phyloP scores from a whole-genome alignment of 2,329 filamentous ascomycete species.

The Cladosporium sp. region DNA sequence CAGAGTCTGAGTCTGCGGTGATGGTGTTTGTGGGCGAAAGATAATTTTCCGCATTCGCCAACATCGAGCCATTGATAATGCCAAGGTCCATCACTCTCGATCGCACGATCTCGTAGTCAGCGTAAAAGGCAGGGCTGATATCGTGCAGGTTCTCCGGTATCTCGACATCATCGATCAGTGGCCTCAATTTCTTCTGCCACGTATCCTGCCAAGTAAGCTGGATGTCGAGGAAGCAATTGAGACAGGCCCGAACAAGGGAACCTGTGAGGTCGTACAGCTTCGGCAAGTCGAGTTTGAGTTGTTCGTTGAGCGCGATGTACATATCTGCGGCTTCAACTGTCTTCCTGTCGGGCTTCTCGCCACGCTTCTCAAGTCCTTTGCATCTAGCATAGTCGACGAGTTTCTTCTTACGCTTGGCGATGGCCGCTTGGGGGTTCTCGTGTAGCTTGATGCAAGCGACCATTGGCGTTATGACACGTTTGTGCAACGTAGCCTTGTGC shows the following conservation, averaged over 20 bases:
- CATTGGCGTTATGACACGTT: conserved; percentile 81
- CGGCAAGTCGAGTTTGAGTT: conserved; percentile 86
- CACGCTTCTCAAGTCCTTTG: conserved; percentile 69
- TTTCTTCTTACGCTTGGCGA: conserved; percentile 93
- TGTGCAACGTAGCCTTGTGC: conserved; percentile 69
- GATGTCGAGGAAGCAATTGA: conserved; percentile 78
- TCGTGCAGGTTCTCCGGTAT: conserved; percentile 65
- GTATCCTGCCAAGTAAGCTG: conserved; percentile 79
- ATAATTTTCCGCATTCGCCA: conserved; percentile 58
- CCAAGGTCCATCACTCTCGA: conserved; percentile 66
- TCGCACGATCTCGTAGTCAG: conserved; percentile 73
- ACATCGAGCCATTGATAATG: conserved; percentile 69
- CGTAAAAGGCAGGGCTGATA: conserved; percentile 72
- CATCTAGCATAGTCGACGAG: conserved; percentile 82
- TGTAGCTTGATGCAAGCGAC: conserved; percentile 74
- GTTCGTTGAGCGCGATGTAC: conserved; percentile 87
- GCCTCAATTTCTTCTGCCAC: conserved; percentile 77
- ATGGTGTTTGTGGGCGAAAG: conserved; percentile 49
- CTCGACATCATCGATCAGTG: conserved; percentile 63
- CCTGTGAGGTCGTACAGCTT: conserved; percentile 77
- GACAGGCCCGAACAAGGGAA: conserved; percentile 75
- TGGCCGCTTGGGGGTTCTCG: conserved; percentile 77
- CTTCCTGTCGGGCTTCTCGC: conserved; percentile 84
- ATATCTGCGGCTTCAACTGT: conserved; percentile 79
- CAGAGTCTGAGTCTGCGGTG: conserved; percentile 31